These are phyloP conservation scores for Gardenia jasminoides DNA, from an alignment of 257 asterid species.

Conservation along the genomic window DNA sequence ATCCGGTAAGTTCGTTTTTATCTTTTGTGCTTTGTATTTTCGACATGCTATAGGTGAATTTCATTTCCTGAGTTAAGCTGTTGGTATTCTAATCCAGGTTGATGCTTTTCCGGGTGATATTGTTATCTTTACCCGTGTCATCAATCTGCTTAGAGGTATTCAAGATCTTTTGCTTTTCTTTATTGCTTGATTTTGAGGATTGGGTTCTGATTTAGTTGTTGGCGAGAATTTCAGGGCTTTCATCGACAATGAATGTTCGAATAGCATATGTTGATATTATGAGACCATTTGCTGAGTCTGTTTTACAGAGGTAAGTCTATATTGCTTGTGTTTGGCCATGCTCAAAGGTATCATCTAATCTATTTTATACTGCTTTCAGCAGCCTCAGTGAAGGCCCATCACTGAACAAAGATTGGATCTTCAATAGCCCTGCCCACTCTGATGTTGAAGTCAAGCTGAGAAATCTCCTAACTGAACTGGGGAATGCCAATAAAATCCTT, in stretches of 20 bases:
- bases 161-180: slow-evolving; percentile 16
- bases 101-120: slow-evolving; percentile 99
- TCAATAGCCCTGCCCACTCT: slow-evolving; percentile 72
- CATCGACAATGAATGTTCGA: slow-evolving; percentile 83
- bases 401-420: slow-evolving; percentile 65
- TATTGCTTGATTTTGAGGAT: slow-evolving; percentile 25
- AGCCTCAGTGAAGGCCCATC: slow-evolving; percentile 67
- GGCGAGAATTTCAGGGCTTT: slow-evolving; percentile 66
- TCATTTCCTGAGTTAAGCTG: slow-evolving; percentile 12
- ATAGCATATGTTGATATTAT: slow-evolving; percentile 77
- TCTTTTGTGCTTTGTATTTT: slow-evolving; percentile 16
- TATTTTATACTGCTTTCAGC: slow-evolving; percentile 47
- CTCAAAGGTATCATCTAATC: slow-evolving; percentile 27
- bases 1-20: slow-evolving; percentile 68
- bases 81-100: slow-evolving; percentile 50
- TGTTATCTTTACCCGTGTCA: slow-evolving; percentile 85
- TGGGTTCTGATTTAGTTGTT: slow-evolving; percentile 23
- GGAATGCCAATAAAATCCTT: slow-evolving; percentile 82
- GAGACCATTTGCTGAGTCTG: slow-evolving; percentile 99
- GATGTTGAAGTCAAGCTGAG: slow-evolving; percentile 80
- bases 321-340: slow-evolving; percentile 17
- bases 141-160: slow-evolving; percentile 93
- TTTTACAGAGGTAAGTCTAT: slow-evolving; percentile 60
- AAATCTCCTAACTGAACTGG: slow-evolving; percentile 77
- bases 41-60: neutral